phyloP scores from a whole-genome alignment of 2,329 filamentous ascomycete genomes.

The Fusarium heterosporum region DNA sequence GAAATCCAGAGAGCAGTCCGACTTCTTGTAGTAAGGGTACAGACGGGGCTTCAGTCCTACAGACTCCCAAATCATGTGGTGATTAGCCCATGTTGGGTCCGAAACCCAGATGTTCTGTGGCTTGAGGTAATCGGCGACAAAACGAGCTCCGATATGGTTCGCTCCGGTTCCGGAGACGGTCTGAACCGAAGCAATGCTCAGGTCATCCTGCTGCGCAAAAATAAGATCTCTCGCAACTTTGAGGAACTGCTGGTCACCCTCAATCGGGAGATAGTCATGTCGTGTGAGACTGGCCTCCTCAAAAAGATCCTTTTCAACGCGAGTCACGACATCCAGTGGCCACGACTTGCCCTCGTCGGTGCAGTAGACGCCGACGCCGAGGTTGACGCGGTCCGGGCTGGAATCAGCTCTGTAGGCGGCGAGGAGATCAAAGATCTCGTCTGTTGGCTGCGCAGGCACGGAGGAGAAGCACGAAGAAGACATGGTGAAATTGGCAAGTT shows the following conservation, averaged over 20 bases:
- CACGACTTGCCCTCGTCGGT: constrained; percentile 43
- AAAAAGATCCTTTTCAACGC: constrained; percentile 35
- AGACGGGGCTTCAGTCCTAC: constrained; percentile 79
- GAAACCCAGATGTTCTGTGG: constrained; percentile 87
- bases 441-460: constrained; percentile 20
- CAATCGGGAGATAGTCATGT: constrained; percentile 43
- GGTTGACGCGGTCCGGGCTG: constrained; percentile 39
- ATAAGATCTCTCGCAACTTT: constrained; percentile 34
- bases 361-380: constrained; percentile 42
- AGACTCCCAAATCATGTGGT: constrained; percentile 97
- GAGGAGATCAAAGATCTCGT: constrained; percentile 34
- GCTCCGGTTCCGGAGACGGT: constrained; percentile 98
- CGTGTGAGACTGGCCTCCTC: constrained; percentile 25
- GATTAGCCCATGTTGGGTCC: constrained; percentile 96
- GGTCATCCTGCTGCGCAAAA: constrained; percentile 29
- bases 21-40: constrained; percentile 93
- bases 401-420: constrained; percentile 28
- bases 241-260: constrained; percentile 38
- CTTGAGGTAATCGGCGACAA: constrained; percentile 89
- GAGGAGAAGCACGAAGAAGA: constrained; percentile 22
- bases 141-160: constrained; percentile 90
- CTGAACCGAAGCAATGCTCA: constrained; percentile 71
- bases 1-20: constrained; percentile 91
- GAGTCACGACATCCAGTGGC: constrained; percentile 37
- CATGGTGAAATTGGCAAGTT: constrained; percentile 5